These are phyloP conservation scores for Saturnispora mendoncae DNA, from an alignment of 805 yeast species.

Conservation along the genomic window DNA sequence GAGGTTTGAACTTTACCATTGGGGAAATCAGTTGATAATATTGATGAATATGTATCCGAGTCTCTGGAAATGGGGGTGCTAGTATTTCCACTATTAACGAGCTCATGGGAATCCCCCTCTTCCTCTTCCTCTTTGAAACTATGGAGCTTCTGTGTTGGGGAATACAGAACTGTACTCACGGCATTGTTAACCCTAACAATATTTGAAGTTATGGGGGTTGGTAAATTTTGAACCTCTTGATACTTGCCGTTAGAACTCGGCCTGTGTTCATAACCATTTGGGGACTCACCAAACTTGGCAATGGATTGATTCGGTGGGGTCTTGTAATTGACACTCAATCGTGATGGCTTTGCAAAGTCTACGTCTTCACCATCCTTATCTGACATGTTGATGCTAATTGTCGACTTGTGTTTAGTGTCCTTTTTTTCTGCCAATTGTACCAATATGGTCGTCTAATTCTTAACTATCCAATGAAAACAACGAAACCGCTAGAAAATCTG, in stretches of 20 bases:
- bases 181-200: background rate
- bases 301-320: constrained; percentile 11
- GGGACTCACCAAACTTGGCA: background rate
- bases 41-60: background rate
- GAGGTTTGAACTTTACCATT: background rate
- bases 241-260: too few relatives aligned
- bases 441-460: too few relatives aligned
- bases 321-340: background rate
- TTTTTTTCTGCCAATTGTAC: too few relatives aligned
- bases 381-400: background rate
- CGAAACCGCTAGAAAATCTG: too few relatives aligned
- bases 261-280: too few relatives aligned
- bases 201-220: constrained; percentile 17
- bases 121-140: constrained; percentile 7
- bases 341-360: background rate
- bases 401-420: too few relatives aligned
- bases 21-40: background rate
- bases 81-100: too few relatives aligned
- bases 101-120: too few relatives aligned
- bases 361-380: constrained; percentile 1
- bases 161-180: background rate
- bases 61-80: too few relatives aligned
- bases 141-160: background rate
- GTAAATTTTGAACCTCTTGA: constrained; percentile 18
- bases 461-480: too few relatives aligned